Base-by-base conservation (phyloP, 1,139 yeast genomes). In the Wickerhamiella infanticola region DNA sequence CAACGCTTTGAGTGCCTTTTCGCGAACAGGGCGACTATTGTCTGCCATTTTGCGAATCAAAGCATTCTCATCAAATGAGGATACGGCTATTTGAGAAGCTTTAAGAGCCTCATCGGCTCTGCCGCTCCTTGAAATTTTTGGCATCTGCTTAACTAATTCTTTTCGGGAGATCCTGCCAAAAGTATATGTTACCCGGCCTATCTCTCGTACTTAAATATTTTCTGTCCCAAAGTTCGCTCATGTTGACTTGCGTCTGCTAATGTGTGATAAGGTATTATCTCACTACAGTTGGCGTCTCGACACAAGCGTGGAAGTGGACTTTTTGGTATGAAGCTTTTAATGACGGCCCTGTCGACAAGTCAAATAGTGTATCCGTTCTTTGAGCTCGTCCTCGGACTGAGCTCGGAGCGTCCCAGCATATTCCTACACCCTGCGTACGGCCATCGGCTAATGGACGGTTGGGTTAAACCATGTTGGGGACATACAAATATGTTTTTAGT, bases 391-490 rank as follows among this genome's bases (percentile, higher is more conserved):
- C 37, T 27, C 44, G 48, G 47, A 54, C 51, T 53, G 64, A 58
- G 63, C 56, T 58, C 63, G 64, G 54, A 50, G 51, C 55, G 59
- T 63, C 70, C 85, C 90, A 75, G 81, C 85, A 81, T 81, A 81
- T 81, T 81, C 93, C 93, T 81, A 79, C 70, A 80, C 90, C 74
- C 82, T 81, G 77, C 85, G 84, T 67, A 77, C 62, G 79, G 85
- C 71, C 80, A 67, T 77, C 73, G 84, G 75, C 85, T 70, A 60
- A 68, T 81, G 74, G 74, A 77, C 84, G 82, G 73, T 78, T 78
- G 90, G 82, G 93, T 80, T 78, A 78, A 81, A 81, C 88, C 88
- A 80, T 80, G 84, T 77, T 76, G 88, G 83, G 69, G 60, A 81
- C 88, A 80, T 71, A 49, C 42, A 26, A 55, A 45, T 41, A 43